These are phyloP conservation scores for Entomortierella parvispora DNA, from an alignment of 192 early-diverging fungal genomes.

Conservation along the genomic window DNA sequence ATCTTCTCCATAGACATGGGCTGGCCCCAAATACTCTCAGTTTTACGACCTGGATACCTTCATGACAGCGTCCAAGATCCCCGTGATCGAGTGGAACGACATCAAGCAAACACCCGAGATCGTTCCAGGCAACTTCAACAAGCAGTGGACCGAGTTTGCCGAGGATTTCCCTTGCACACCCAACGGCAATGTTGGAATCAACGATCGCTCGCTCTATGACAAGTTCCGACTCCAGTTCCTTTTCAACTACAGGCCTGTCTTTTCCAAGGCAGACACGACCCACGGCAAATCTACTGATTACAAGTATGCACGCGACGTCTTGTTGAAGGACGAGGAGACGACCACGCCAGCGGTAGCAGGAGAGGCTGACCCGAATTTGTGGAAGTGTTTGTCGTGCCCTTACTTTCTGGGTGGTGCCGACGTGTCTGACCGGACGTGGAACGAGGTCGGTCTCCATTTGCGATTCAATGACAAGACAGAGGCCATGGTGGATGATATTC, in stretches of 20 bases:
- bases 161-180: slow-evolving; percentile 30
- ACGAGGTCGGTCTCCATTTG: slow-evolving; percentile 25
- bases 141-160: slow-evolving; percentile 31
- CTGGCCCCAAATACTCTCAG: slow-evolving; percentile 31
- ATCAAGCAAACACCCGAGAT: slow-evolving; percentile 26
- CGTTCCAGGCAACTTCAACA: slow-evolving; percentile 7
- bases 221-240: slow-evolving; percentile 41
- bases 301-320: slow-evolving; percentile 25
- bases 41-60: slow-evolving; percentile 35
- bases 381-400: slow-evolving; percentile 34
- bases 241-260: slow-evolving; percentile 9
- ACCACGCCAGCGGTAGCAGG: background rate
- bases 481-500: slow-evolving; percentile 40
- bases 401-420: slow-evolving; percentile 20
- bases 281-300: slow-evolving; percentile 23
- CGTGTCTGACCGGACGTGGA: slow-evolving; percentile 13
- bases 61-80: slow-evolving; percentile 17
- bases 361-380: slow-evolving; percentile 24
- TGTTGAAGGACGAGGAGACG: slow-evolving; percentile 22
- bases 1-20: slow-evolving; percentile 19
- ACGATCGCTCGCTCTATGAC: slow-evolving; percentile 14
- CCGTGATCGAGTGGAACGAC: slow-evolving; percentile 34
- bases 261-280: slow-evolving; percentile 9
- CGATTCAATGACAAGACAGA: slow-evolving; percentile 36
- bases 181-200: slow-evolving; percentile 27